Conservation (phyloP, 208 protist species). For the Blechomonas ayalai region DNA sequence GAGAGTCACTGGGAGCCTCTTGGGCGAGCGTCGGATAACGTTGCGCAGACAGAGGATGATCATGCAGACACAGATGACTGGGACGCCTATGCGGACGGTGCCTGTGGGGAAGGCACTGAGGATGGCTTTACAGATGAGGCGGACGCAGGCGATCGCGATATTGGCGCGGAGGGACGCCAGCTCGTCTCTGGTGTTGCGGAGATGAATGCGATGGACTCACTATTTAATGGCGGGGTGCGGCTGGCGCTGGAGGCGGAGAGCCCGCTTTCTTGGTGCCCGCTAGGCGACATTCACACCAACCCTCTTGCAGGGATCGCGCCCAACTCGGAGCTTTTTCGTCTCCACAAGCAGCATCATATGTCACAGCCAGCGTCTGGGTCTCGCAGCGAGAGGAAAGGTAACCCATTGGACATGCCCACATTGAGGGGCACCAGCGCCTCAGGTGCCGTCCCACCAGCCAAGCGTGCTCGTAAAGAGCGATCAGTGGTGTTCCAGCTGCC, state of each 20-base stretch:
- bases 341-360: conserved; percentile 61
- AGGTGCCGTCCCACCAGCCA: conserved; percentile 8
- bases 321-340: conserved; percentile 38
- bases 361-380: conserved; percentile 5
- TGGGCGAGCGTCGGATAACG: background rate
- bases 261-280: conserved; percentile 60
- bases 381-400: conserved; percentile 3
- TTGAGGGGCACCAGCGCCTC: background rate
- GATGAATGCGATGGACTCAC: conserved; percentile 53
- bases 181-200: conserved; percentile 56
- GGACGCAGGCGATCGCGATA: conserved; percentile 1
- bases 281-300: conserved; percentile 28
- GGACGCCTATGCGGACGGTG: conserved; percentile 6
- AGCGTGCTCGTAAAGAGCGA: conserved; percentile 41
- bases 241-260: conserved; percentile 78
- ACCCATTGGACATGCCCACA: conserved; percentile 2
- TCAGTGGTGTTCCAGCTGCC: conserved; percentile 62
- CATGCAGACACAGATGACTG: conserved; percentile 6
- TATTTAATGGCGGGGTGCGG: conserved; percentile 34
- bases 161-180: conserved; percentile 34
- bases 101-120: conserved; percentile 13
- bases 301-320: conserved; percentile 11
- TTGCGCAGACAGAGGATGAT: background rate
- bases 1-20: conserved; percentile 6
- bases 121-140: conserved; percentile 14